These are phyloP conservation scores for Mortierella claussenii DNA, from an alignment of 192 early-diverging fungal genomes.

Conservation along the genomic window DNA sequence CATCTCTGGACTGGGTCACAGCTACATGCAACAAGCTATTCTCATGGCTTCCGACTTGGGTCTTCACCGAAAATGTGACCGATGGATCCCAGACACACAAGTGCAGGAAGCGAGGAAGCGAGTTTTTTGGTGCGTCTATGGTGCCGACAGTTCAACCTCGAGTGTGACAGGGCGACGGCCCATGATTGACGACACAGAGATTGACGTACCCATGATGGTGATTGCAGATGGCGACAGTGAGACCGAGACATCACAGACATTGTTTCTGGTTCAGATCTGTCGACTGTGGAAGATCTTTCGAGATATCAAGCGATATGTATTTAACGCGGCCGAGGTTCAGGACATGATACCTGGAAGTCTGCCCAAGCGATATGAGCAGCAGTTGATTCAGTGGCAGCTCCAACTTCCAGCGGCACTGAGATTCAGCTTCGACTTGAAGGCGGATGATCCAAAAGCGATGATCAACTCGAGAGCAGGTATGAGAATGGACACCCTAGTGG, in stretches of 20 bases:
- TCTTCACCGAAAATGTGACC: conserved; percentile 46
- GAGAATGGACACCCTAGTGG: too few species aligned
- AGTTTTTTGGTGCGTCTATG: conserved; percentile 51
- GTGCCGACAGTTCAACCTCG: conserved; percentile 29
- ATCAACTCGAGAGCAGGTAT: conserved; percentile 48
- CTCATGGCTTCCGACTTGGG: conserved; percentile 40
- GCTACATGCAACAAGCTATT: conserved; percentile 42
- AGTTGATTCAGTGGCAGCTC: conserved; percentile 49
- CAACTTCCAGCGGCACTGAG: conserved; percentile 31
- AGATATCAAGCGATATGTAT: conserved; percentile 48
- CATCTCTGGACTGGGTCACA: conserved; percentile 40
- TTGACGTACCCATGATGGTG: conserved; percentile 26
- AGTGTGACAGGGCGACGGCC: conserved; percentile 45
- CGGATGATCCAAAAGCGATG: conserved; percentile 34
- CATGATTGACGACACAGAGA: conserved; percentile 41
- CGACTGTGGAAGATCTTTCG: conserved; percentile 45
- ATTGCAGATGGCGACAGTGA: conserved; percentile 20
- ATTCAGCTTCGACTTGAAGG: conserved; percentile 41
- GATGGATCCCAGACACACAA: conserved; percentile 47
- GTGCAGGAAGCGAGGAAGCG: conserved; percentile 40
- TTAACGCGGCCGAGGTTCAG: conserved; percentile 40
- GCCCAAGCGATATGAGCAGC: conserved; percentile 47
- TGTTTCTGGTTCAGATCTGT: conserved; percentile 33
- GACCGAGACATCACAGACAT: conserved; percentile 9
- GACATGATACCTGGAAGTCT: conserved; percentile 48